Conservation (phyloP, 2,329 filamentous ascomycete genomes). For the Gremmenia infestans region DNA sequence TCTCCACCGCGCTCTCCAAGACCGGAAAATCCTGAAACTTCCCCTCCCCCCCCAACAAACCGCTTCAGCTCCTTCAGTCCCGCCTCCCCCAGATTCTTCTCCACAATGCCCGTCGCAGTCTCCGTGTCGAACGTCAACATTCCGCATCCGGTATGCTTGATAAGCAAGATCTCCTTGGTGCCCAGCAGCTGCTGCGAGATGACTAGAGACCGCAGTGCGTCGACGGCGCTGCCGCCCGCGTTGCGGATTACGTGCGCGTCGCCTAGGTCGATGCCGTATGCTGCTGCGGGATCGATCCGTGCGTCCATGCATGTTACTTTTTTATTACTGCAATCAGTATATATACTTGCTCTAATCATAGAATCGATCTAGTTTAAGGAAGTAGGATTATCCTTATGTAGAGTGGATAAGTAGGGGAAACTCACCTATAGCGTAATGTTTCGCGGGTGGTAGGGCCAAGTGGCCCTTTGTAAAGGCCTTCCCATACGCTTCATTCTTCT, state of each 20-base stretch:
- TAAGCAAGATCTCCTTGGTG: slow-evolving; percentile 63
- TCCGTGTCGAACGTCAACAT: slow-evolving; percentile 65
- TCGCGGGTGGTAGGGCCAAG: slow-evolving; percentile 63
- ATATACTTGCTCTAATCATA: slow-evolving; percentile 17
- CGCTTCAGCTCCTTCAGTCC: slow-evolving; percentile 35
- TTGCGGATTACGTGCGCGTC: slow-evolving; percentile 78
- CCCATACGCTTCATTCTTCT: slow-evolving; percentile 53
- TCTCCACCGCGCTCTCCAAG: slow-evolving; percentile 56
- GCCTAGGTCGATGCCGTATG: slow-evolving; percentile 68
- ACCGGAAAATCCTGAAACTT: slow-evolving; percentile 46
- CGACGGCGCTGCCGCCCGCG: slow-evolving; percentile 61
- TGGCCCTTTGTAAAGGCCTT: slow-evolving; percentile 59
- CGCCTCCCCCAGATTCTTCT: slow-evolving; percentile 48
- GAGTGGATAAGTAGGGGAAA: slow-evolving; percentile 1
- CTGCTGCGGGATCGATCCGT: slow-evolving; percentile 60
- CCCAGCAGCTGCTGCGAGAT: slow-evolving; percentile 77
- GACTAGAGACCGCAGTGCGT: slow-evolving; percentile 68
- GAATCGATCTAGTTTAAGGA: slow-evolving; percentile 1
- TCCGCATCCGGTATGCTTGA: slow-evolving; percentile 56
- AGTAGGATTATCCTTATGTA: slow-evolving; percentile 9
- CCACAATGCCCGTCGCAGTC: slow-evolving; percentile 50
- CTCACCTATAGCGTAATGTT: slow-evolving; percentile 61
- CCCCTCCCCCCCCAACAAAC: slow-evolving; percentile 11
- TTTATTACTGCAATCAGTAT: too few species aligned
- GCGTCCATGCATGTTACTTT: slow-evolving; percentile 78